Evolutionary conservation across 108 stramenopile species (phyloP), one percentile per base, ranked within the genome.

Genomic region (Asterionellopsis glacialis): DNA sequence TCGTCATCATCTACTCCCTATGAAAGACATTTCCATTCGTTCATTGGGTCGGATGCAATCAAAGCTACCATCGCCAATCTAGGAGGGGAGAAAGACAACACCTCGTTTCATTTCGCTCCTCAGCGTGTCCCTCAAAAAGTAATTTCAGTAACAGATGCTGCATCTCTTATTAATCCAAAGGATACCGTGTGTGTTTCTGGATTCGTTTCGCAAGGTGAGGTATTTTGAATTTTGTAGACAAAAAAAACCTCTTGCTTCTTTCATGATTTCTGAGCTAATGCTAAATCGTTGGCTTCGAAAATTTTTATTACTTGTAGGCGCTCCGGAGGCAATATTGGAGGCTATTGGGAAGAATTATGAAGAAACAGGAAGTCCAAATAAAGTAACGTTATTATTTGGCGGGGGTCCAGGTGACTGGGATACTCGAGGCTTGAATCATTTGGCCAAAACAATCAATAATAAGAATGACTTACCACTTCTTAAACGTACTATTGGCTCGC

Each of bases 381-480:
- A 87, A 70, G 50, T 89, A 27, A 90, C 88, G 7, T 54, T 93
- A 12, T 43, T 89, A 13, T 93, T 90, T 69, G 84, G 83, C 1
- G 91, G 86, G 7, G 83, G 87, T 42, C 84, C 83, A 12, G 90
- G 84, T 15, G 84, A 84, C 65, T 85, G 66, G 63, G 72, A 64
- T 19, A 75, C 44, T 6, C 54, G 68, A 27, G 91, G 91, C 11
- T 63, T 82, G 49, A 85, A 84, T 54, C 82, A 93, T 67, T 69
- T 93, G 23, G 86, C 76, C 9, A 74, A 67, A 55, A 49, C 63
- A 10, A 51, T 57, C 11, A 27, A 51, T 47, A 67, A 55, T 15
- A 14, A 51, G 55, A 73, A 68, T 65, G 68, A 55, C 39, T 65
- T 64, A 44, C 57, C 51, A 7, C 25, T 60, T 24, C 59, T 93